Percentiles rank a stretch among this genome's conserved stretches.
Evolutionary conservation across 768 basidiomycete genomes (phyloP).

Genomic region (Crassisporium funariophilum): DNA sequence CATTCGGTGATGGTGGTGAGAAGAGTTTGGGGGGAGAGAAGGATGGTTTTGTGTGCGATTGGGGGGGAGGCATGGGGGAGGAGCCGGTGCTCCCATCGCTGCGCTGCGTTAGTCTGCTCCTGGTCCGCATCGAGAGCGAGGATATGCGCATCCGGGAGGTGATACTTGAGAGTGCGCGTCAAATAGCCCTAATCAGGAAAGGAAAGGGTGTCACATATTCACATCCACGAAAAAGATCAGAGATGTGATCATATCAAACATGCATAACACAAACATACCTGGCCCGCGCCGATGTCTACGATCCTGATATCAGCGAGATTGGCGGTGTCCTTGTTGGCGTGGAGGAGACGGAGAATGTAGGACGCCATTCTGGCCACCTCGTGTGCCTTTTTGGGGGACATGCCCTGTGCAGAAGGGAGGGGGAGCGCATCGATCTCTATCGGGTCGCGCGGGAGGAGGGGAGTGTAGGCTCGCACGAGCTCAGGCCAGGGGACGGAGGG

Average conservation of each 20-base stretch:
- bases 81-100: conserved; percentile 39
- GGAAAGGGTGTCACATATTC: too few species aligned
- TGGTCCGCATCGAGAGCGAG: conserved; percentile 69
- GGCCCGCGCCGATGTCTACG: conserved; percentile 78
- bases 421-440: background rate
- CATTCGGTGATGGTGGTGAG: conserved; percentile 51
- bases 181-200: conserved; percentile 50
- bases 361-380: conserved; percentile 67
- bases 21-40: conserved; percentile 53
- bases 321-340: conserved; percentile 23
- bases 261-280: too few species aligned
- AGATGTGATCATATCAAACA: too few species aligned
- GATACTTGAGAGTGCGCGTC: conserved; percentile 48
- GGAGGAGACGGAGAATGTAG: conserved; percentile 46
- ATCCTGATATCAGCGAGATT: conserved; percentile 35
- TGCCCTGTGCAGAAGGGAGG: conserved; percentile 38
- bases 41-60: conserved; percentile 58
- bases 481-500: conserved; percentile 17
- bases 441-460: too few species aligned
- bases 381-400: conserved; percentile 78
- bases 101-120: conserved; percentile 60
- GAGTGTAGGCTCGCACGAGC: conserved; percentile 18
- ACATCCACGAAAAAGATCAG: too few species aligned
- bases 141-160: conserved; percentile 41
- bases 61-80: conserved; percentile 27